A percentile compares a stretch with the other conserved stretches of the same genome.
Conservation (phyloP, 768 basidiomycete species). For the Russula compacta region DNA sequence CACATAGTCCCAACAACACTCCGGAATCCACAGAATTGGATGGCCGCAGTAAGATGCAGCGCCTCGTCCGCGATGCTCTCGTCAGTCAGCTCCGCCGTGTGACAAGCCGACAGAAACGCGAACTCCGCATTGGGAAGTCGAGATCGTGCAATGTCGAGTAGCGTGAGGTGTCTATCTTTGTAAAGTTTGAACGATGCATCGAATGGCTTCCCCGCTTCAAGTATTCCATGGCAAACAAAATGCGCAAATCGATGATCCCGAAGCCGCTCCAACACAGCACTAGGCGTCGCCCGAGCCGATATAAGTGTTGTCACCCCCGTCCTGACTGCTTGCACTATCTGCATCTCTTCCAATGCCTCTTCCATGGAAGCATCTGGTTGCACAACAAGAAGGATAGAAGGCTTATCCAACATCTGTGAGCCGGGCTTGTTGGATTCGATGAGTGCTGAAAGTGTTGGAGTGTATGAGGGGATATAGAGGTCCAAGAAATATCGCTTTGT, state of each 20-base stretch:
- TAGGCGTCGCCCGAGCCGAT: not conserved
- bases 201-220: not conserved
- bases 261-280: not conserved
- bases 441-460: not conserved
- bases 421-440: not conserved
- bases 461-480: not conserved
- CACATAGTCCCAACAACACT: not conserved
- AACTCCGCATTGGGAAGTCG: not conserved
- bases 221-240: not conserved
- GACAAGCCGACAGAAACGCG: not conserved
- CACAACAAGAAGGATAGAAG: not conserved
- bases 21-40: not conserved
- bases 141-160: not conserved
- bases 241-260: not conserved
- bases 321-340: not conserved
- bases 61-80: not conserved
- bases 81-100: not conserved
- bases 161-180: not conserved
- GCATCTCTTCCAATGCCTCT: not conserved
- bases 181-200: constrained; percentile 4
- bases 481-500: not conserved
- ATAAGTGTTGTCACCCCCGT: not conserved
- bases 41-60: not conserved
- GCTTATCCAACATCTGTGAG: not conserved
- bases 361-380: not conserved